These are phyloP conservation scores for Puccinia horiana DNA, from an alignment of 1,284 basidiomycete species.

Conservation along the genomic window DNA sequence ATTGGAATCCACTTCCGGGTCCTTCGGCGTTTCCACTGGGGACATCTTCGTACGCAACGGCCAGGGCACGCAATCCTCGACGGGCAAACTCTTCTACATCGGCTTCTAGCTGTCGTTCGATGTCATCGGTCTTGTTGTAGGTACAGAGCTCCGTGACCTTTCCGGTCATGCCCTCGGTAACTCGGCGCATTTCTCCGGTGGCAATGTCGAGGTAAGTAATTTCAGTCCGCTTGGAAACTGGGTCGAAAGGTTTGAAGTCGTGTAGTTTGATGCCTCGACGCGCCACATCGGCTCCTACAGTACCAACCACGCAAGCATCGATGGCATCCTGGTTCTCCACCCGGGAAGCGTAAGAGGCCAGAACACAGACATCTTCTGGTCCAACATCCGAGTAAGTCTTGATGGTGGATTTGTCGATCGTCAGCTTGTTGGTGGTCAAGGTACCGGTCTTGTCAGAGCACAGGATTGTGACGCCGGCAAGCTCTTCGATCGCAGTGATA, in stretches of 20 bases:
- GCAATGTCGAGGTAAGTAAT: slow-evolving; percentile 94
- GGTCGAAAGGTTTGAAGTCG: slow-evolving; percentile 99
- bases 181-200: slow-evolving; percentile 90
- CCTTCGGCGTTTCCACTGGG: slow-evolving; percentile 63
- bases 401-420: slow-evolving; percentile 89
- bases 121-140: slow-evolving; percentile 89
- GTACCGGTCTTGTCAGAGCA: slow-evolving; percentile 99
- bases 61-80: slow-evolving; percentile 96
- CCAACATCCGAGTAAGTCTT: slow-evolving; percentile 87
- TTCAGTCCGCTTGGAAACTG: slow-evolving; percentile 97
- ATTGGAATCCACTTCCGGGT: slow-evolving; percentile 91
- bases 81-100: slow-evolving; percentile 93
- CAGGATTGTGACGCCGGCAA: slow-evolving; percentile 93
- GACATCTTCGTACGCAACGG: slow-evolving; percentile 91
- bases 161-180: slow-evolving; percentile 99
- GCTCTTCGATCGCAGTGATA: slow-evolving; percentile 95
- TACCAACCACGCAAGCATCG: slow-evolving; percentile 74
- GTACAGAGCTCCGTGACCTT: slow-evolving; percentile 71
- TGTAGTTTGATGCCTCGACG: slow-evolving; percentile 90
- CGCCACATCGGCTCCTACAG: slow-evolving; percentile 72
- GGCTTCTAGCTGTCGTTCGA: slow-evolving; percentile 86
- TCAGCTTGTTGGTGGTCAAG: slow-evolving; percentile 98
- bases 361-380: slow-evolving; percentile 84
- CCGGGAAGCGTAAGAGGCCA: slow-evolving; percentile 91
- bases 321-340: slow-evolving; percentile 99